Percentiles rank a stretch among this genome's conserved stretches.
Evolutionary conservation across 208 protist genomes (phyloP).

Genomic region (Lotmaria passim): DNA sequence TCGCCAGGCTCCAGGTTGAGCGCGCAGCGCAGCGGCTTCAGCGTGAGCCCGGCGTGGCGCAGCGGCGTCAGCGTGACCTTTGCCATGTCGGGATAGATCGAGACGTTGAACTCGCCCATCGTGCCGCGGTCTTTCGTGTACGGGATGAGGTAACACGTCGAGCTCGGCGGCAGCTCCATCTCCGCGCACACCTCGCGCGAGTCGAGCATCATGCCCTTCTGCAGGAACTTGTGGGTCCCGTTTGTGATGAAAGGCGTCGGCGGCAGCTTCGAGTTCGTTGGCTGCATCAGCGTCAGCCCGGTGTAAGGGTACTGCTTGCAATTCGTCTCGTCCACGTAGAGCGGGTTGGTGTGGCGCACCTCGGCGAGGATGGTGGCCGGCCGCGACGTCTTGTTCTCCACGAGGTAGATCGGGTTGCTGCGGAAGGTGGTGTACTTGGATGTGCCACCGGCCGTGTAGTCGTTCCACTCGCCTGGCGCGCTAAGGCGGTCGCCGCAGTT

Average conservation of each 20-base stretch:
- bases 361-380: slow-evolving; percentile 72
- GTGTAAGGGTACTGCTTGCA: slow-evolving; percentile 84
- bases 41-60: slow-evolving; percentile 63
- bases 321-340: slow-evolving; percentile 63
- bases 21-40: slow-evolving; percentile 45
- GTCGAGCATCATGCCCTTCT: slow-evolving; percentile 86
- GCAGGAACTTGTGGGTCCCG: slow-evolving; percentile 72
- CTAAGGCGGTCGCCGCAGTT: slow-evolving; percentile 86
- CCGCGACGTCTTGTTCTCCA: slow-evolving; percentile 79
- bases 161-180: slow-evolving; percentile 78
- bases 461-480: slow-evolving; percentile 72
- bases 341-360: slow-evolving; percentile 56
- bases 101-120: slow-evolving; percentile 70
- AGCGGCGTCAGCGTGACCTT: slow-evolving; percentile 81
- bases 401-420: slow-evolving; percentile 84
- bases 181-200: slow-evolving; percentile 78
- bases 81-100: slow-evolving; percentile 82
- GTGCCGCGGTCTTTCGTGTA: slow-evolving; percentile 81
- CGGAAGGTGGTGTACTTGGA: slow-evolving; percentile 88
- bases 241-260: slow-evolving; percentile 75
- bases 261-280: slow-evolving; percentile 62
- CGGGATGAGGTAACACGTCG: slow-evolving; percentile 81
- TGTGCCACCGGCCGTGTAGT: slow-evolving; percentile 65
- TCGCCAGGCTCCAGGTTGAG: slow-evolving; percentile 37
- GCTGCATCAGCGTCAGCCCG: slow-evolving; percentile 77